A percentile compares a stretch with the other conserved stretches of the same genome.
Evolutionary conservation across 306 rosid species (phyloP).

Genomic region (Prinsepia uniflora): DNA sequence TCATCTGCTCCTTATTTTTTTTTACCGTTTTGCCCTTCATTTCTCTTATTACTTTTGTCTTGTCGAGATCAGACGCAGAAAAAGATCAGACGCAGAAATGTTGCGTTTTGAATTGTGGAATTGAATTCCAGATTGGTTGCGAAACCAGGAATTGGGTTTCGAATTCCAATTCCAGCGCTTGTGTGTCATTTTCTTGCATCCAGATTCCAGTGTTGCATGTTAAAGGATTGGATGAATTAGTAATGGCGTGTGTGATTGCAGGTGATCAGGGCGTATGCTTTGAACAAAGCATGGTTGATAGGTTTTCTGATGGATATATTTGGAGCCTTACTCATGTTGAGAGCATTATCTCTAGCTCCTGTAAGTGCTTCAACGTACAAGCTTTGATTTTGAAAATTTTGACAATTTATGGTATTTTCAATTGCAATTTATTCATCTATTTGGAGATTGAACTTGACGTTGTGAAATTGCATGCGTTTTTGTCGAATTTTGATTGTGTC

Average conservation of each 20-base stretch:
- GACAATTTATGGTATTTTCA: neutral
- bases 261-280: conserved; percentile 88
- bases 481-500: conserved; percentile 16
- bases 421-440: neutral
- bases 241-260: conserved; percentile 27
- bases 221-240: neutral
- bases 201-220: neutral
- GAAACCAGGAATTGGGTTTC: neutral
- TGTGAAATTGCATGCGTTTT: conserved; percentile 2
- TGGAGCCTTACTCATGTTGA: conserved; percentile 88
- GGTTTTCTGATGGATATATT: conserved; percentile 93
- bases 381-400: neutral
- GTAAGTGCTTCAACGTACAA: conserved; percentile 44
- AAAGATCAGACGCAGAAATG: neutral
- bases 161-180: neutral
- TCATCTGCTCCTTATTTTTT: neutral
- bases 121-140: neutral
- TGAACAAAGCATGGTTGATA: conserved; percentile 71
- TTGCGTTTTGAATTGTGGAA: neutral
- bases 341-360: conserved; percentile 92
- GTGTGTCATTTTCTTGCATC: neutral
- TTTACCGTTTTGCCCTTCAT: neutral
- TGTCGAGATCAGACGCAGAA: neutral
- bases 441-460: neutral
- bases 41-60: neutral